phyloP scores from a whole-genome alignment of 345 rosid genomes.

The Rhizophora apiculata region DNA sequence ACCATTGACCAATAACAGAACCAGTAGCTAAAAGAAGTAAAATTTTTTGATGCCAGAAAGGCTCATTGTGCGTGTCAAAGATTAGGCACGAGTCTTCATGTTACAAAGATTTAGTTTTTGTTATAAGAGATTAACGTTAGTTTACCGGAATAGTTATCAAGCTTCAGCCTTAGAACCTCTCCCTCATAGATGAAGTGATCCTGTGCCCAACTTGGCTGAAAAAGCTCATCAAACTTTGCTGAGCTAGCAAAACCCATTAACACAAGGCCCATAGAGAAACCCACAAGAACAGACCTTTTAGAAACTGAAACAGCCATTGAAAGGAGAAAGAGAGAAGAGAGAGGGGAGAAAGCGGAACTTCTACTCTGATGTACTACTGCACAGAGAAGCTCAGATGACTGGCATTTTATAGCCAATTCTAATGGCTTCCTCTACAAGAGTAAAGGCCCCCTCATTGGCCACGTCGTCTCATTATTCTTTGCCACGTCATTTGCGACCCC shows the following conservation, averaged over 20 bases:
- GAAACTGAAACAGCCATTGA: slow-evolving; percentile 26
- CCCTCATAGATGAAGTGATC: slow-evolving; percentile 80
- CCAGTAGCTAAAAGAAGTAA: background rate
- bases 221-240: slow-evolving; percentile 71
- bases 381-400: background rate
- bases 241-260: slow-evolving; percentile 39
- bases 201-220: slow-evolving; percentile 78
- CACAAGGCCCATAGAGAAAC: slow-evolving; percentile 34
- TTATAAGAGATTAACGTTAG: background rate
- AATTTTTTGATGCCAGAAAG: too few relatives aligned
- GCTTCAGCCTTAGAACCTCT: slow-evolving; percentile 78
- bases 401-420: slow-evolving; percentile 36
- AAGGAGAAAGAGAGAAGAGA: background rate
- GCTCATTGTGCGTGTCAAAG: too few relatives aligned
- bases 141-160: slow-evolving; percentile 84
- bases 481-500: slow-evolving; percentile 49
- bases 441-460: background rate
- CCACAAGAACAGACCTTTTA: slow-evolving; percentile 20
- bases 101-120: too few relatives aligned
- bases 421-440: slow-evolving; percentile 29
- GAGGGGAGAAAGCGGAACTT: slow-evolving; percentile 3
- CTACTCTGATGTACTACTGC: slow-evolving; percentile 5
- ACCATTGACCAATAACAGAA: background rate
- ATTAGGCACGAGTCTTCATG: too few relatives aligned
- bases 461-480: slow-evolving; percentile 7